These are phyloP conservation scores for Calocybe cyanea DNA, from an alignment of 768 basidiomycete species.

Conservation along the genomic window DNA sequence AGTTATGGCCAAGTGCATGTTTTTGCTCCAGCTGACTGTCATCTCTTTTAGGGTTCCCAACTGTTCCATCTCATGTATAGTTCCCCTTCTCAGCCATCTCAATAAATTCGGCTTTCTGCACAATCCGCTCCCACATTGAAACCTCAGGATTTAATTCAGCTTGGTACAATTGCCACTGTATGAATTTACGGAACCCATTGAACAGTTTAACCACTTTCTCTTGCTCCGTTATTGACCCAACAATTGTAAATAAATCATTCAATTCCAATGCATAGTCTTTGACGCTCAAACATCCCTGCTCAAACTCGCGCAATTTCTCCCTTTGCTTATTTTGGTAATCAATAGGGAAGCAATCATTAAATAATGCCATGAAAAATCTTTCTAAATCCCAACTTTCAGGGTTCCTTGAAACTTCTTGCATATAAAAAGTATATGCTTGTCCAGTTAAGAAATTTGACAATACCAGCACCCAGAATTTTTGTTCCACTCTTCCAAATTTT, in stretches of 20 bases:
- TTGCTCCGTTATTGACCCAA: constrained; percentile 20
- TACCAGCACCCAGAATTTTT: too few species aligned
- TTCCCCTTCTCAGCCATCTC: too few species aligned
- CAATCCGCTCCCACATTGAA: constrained; percentile 22
- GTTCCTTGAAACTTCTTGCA: background rate
- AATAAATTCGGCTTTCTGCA: too few species aligned
- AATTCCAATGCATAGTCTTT: constrained; percentile 28
- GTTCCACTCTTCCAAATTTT: too few species aligned
- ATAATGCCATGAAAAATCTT: constrained; percentile 5
- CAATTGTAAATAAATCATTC: constrained; percentile 22
- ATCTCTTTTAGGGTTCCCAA: too few species aligned
- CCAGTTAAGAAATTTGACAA: too few species aligned
- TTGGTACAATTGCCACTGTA: constrained; percentile 26
- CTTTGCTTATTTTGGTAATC: constrained; percentile 25
- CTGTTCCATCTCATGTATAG: too few species aligned
- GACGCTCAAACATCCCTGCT: constrained; percentile 23
- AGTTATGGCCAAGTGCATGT: too few species aligned
- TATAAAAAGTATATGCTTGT: too few species aligned
- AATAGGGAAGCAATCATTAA: constrained; percentile 11
- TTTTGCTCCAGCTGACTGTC: too few species aligned
- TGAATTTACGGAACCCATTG: constrained; percentile 21
- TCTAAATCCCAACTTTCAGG: constrained; percentile 1
- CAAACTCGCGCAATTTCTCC: constrained; percentile 15
- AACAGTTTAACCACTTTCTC: constrained; percentile 33
- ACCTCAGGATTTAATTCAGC: constrained; percentile 23